Percentiles rank a stretch among this genome's conserved stretches.
Evolutionary conservation across 768 basidiomycete species (phyloP).

Genomic region (Termitomyces sp.): DNA sequence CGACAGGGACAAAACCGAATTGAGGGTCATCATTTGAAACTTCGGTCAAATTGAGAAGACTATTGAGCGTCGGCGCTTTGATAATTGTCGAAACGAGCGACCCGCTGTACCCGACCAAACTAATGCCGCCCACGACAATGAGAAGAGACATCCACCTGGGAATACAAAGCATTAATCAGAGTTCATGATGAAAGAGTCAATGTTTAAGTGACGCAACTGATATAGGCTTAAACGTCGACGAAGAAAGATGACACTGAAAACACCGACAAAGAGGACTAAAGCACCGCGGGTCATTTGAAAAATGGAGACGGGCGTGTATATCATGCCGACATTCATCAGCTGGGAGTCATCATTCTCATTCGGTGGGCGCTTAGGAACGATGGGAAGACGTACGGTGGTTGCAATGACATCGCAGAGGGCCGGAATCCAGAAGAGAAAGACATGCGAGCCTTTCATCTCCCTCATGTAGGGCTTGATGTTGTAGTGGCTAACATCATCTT

Average conservation of each 20-base stretch:
- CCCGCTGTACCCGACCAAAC: constrained; percentile 83
- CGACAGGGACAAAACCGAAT: constrained; percentile 68
- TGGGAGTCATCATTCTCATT: constrained; percentile 16
- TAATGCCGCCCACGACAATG: constrained; percentile 82
- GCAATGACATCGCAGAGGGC: constrained; percentile 88
- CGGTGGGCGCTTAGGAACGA: background rate
- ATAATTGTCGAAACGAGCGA: constrained; percentile 78
- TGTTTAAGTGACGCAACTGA: constrained; percentile 50
- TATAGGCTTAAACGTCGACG: constrained; percentile 80
- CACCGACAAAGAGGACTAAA: constrained; percentile 89
- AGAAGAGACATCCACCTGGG: constrained; percentile 84
- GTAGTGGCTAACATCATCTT: constrained; percentile 36
- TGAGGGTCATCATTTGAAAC: constrained; percentile 46
- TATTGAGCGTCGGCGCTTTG: constrained; percentile 37
- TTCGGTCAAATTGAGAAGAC: constrained; percentile 23
- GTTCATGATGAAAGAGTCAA: background rate
- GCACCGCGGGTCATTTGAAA: constrained; percentile 96
- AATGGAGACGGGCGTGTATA: constrained; percentile 95
- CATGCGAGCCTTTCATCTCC: constrained; percentile 60
- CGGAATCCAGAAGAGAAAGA: constrained; percentile 45
- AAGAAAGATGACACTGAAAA: constrained; percentile 90
- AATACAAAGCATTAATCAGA: constrained; percentile 7
- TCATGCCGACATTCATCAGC: constrained; percentile 93
- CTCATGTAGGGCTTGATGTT: constrained; percentile 29
- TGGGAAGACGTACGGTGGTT: constrained; percentile 57